phyloP scores from a whole-genome alignment of 768 basidiomycete genomes.

The Boletus sp. region DNA sequence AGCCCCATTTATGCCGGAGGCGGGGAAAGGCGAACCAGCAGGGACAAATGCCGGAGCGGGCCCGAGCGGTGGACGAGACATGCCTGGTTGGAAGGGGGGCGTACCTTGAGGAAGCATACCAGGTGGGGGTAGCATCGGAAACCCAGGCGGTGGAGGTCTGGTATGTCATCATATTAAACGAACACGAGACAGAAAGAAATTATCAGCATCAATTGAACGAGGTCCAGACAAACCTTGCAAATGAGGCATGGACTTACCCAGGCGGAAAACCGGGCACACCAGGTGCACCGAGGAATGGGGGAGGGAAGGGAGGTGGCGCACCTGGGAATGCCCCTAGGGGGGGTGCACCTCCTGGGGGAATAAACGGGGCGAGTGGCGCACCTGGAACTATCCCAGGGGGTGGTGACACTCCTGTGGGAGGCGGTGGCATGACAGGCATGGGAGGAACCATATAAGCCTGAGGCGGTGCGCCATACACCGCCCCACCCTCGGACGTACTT shows the following conservation, averaged over 20 bases:
- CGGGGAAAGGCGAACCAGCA: constrained; percentile 31
- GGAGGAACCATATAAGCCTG: constrained; percentile 61
- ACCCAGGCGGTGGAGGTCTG: constrained; percentile 55
- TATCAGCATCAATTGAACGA: constrained; percentile 20
- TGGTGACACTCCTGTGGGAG: constrained; percentile 34
- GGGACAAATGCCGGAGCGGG: constrained; percentile 39
- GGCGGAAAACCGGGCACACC: constrained; percentile 54
- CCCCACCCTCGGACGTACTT: constrained; percentile 41
- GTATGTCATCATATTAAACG: constrained; percentile 10
- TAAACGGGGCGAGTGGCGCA: constrained; percentile 41
- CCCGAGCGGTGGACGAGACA: constrained; percentile 32
- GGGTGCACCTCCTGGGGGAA: constrained; percentile 36
- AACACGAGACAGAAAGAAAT: constrained; percentile 10
- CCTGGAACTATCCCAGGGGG: constrained; percentile 43
- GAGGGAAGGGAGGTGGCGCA: constrained; percentile 37
- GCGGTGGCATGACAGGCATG: constrained; percentile 28
- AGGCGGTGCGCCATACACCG: constrained; percentile 72
- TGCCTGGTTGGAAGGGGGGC: constrained; percentile 39
- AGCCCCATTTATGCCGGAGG: constrained; percentile 23
- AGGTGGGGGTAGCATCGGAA: constrained; percentile 39
- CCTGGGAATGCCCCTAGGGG: constrained; percentile 40
- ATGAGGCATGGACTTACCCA: constrained; percentile 42
- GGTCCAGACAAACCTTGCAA: constrained; percentile 14
- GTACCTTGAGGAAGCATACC: constrained; percentile 38
- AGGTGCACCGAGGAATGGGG: constrained; percentile 44